Evolutionary conservation across 169 alveolate genomes (phyloP), one percentile per base, ranked within the genome.

Genomic region (Plasmodium vivax): DNA sequence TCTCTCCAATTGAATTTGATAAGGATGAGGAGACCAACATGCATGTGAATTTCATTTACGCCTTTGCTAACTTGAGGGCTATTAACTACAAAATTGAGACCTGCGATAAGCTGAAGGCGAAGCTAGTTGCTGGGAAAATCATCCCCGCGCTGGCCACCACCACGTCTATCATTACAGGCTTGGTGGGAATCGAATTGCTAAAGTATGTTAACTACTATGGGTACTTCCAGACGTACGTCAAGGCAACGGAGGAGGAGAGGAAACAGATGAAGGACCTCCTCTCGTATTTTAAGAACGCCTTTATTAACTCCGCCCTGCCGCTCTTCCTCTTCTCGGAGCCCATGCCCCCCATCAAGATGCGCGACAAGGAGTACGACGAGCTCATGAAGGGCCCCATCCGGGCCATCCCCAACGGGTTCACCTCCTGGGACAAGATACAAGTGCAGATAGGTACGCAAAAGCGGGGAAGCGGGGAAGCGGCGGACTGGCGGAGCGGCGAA

Each of bases 71-170:
- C 91, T 94, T 99, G 94, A 98, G 99, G 90, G 99, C 99, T 5
- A 96, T 99, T 77, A 99, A 99, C 96, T 99, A 99, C 95, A 98
- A 97, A 92, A 98, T 99, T 19, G 95, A 95, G 82, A 99, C 98
- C 84, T 97, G 99, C 85, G 98, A 97, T 82, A 96, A 97, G 54
- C 82, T 96, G 95, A 98, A 99, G 98, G 99, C 99, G 27, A 99
- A 99, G 96, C 97, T 99, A 98, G 99, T 99, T 41, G 99, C 99
- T 12, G 99, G 99, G 32, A 99, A 99, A 96, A 99, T 99, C 84
- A 99, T 99, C 43, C 99, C 99, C 30, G 99, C 99, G 73, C 98
- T 99, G 71, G 99, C 99, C 68, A 99, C 99, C 32, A 99, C 99
- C 30, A 99, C 99, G 16, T 99, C 99, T 38, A 99, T 99, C 99